Evolutionary conservation across 2,329 filamentous ascomycete species (phyloP), one percentile per base, ranked within the genome.

Genomic region (Chaetomiaceae sp.): DNA sequence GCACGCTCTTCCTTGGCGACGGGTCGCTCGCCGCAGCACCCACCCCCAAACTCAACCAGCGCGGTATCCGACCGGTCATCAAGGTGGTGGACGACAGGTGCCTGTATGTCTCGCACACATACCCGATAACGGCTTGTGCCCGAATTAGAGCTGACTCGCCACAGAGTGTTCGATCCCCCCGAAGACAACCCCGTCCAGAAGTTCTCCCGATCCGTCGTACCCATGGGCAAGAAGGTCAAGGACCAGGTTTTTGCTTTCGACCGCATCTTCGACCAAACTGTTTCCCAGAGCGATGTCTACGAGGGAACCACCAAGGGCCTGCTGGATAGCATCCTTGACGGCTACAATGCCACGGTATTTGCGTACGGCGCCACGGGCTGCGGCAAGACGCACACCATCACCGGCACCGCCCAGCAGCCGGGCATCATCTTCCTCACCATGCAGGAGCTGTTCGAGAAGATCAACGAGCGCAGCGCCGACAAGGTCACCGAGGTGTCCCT

Each of bases 341-440:
- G 93, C 58, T 99, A 96, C 76, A 99, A 99, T 74, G 93, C 93
- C 42, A 99, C 93, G 0, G 93, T 99, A 4, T 99, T 99, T 67
- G 93, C 93, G 44, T 99, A 99, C 68, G 93, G 93, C 60, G 93
- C 93, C 34, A 99, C 93, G 0, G 93, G 93, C 34, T 99, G 93
- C 69, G 93, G 93, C 69, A 99, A 99, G 73, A 99, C 93, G 20
- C 93, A 99, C 68, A 99, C 93, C 9, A 99, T 99, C 63, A 89
- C 86, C 3, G 93, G 93, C 59, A 96, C 92, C 0, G 73, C 89
- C 2, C 87, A 95, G 66, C 87, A 95, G 64, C 93, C 93, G 0
- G 93, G 93, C 51, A 97, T 99, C 63, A 99, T 99, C 66, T 99
- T 97, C 71, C 73, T 99, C 62, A 97, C 93, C 1, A 99, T 99